These are phyloP conservation scores for Paratinospora sagittata DNA, from an alignment of 164 flowering plant species.

Conservation along the genomic window DNA sequence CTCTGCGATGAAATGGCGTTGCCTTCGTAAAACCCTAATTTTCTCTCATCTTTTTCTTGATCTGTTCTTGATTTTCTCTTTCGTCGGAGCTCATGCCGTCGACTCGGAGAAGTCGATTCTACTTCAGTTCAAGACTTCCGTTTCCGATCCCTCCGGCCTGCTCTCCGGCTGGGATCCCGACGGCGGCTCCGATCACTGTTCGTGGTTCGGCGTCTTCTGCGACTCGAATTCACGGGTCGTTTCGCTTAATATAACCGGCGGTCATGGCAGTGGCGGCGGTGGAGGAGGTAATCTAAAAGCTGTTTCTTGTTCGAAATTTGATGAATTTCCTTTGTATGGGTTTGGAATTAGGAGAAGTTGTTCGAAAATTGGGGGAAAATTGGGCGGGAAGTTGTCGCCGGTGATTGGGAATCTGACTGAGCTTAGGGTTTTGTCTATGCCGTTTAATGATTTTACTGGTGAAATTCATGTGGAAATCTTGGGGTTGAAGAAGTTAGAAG, in stretches of 20 bases:
- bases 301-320: constrained; percentile 24
- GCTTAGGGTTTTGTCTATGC: constrained; percentile 63
- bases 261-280: constrained; percentile 6
- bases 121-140: constrained; percentile 43
- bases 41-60: constrained; percentile 3
- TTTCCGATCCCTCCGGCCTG: constrained; percentile 51
- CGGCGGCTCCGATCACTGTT: constrained; percentile 36
- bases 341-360: constrained; percentile 32
- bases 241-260: constrained; percentile 34
- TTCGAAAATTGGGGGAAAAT: constrained; percentile 14
- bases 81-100: neutral
- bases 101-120: constrained; percentile 34
- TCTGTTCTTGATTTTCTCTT: constrained; percentile 8
- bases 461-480: constrained; percentile 54
- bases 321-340: constrained; percentile 29
- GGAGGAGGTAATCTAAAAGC: constrained; percentile 23
- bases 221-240: constrained; percentile 39
- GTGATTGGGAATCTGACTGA: constrained; percentile 35
- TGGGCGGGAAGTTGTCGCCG: constrained; percentile 44
- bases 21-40: constrained; percentile 20
- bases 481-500: constrained; percentile 47
- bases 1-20: constrained; percentile 20
- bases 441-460: constrained; percentile 48
- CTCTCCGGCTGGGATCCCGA: constrained; percentile 43
- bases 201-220: constrained; percentile 72